Evolutionary conservation across 2,329 filamentous ascomycete genomes (phyloP).

Genomic region (Colletotrichum sublineola): DNA sequence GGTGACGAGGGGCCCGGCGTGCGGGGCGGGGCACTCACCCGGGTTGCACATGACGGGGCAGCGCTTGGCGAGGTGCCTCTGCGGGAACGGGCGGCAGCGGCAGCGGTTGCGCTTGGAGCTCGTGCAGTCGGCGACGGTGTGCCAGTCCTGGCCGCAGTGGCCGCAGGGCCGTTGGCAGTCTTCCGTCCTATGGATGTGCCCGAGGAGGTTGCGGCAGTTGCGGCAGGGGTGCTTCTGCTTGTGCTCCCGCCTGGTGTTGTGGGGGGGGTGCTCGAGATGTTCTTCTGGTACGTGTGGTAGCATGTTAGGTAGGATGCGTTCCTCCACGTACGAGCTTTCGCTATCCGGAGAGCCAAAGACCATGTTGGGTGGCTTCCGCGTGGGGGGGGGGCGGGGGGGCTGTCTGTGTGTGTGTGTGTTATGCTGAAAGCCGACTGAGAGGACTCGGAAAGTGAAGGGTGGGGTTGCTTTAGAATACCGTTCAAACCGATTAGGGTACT

Average conservation of each 20-base stretch:
- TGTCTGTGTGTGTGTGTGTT: not conserved
- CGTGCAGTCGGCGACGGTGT: constrained; percentile 49
- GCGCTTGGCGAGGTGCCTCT: constrained; percentile 50
- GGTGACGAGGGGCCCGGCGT: constrained; percentile 47
- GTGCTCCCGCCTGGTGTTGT: too few relatives aligned
- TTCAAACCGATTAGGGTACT: not conserved
- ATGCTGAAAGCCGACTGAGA: not conserved
- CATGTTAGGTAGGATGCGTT: not conserved
- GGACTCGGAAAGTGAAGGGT: not conserved
- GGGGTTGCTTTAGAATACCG: not conserved
- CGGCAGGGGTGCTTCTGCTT: constrained; percentile 10
- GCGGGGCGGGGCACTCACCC: constrained; percentile 47
- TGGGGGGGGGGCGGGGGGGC: not conserved
- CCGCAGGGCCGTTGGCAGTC: constrained; percentile 50
- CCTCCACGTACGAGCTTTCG: not conserved
- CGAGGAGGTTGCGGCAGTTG: constrained; percentile 53
- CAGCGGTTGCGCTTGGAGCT: constrained; percentile 52
- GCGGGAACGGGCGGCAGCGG: constrained; percentile 56
- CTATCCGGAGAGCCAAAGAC: not conserved
- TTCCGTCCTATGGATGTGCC: constrained; percentile 45
- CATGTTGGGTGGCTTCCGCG: not conserved
- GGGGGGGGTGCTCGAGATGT: not conserved
- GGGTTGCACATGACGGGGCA: constrained; percentile 53
- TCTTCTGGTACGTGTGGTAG: not conserved
- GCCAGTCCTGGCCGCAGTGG: constrained; percentile 50